Percentiles rank a stretch among this genome's conserved stretches.
phyloP scores from a whole-genome alignment of 1,284 basidiomycete species.

The Naganishia sp. region DNA sequence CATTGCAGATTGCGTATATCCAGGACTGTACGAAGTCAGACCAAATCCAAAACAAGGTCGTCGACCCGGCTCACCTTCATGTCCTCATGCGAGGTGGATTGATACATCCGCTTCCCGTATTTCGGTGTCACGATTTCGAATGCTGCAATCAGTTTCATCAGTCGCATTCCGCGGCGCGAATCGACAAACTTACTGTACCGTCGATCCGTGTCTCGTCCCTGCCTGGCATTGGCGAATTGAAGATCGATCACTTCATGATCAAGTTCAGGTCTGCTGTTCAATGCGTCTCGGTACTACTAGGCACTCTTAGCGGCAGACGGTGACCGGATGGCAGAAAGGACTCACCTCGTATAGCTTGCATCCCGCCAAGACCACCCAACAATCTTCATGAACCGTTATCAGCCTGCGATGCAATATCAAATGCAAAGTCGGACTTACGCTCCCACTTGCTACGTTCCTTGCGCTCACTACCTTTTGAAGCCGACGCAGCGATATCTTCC shows the following conservation, averaged over 20 bases:
- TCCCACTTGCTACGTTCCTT: conserved; percentile 49
- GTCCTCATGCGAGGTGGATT: conserved; percentile 55
- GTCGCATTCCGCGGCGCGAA: neutral
- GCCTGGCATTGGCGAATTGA: conserved; percentile 53
- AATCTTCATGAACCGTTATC: conserved; percentile 37
- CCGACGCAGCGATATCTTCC: conserved; percentile 48
- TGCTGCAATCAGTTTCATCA: conserved; percentile 35
- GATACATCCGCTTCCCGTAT: conserved; percentile 56
- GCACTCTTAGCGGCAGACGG: neutral
- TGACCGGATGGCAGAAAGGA: neutral
- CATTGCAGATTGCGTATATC: conserved; percentile 58
- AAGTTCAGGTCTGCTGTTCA: conserved; percentile 41
- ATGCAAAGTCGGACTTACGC: conserved; percentile 41
- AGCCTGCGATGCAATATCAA: neutral
- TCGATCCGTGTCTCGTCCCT: conserved; percentile 52
- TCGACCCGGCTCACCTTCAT: conserved; percentile 47
- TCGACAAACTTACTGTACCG: conserved; percentile 44
- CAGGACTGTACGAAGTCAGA: conserved; percentile 46
- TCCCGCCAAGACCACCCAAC: conserved; percentile 53
- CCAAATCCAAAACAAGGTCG: neutral
- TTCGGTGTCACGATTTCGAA: conserved; percentile 60
- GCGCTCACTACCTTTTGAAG: conserved; percentile 30
- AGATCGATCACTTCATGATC: conserved; percentile 52
- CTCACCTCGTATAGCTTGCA: conserved; percentile 52
- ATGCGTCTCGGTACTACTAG: conserved; percentile 46